A percentile compares a stretch with the other conserved stretches of the same genome.
phyloP scores from a whole-genome alignment of 2,329 filamentous ascomycete genomes.

The Macrophomina pseudophaseolina region DNA sequence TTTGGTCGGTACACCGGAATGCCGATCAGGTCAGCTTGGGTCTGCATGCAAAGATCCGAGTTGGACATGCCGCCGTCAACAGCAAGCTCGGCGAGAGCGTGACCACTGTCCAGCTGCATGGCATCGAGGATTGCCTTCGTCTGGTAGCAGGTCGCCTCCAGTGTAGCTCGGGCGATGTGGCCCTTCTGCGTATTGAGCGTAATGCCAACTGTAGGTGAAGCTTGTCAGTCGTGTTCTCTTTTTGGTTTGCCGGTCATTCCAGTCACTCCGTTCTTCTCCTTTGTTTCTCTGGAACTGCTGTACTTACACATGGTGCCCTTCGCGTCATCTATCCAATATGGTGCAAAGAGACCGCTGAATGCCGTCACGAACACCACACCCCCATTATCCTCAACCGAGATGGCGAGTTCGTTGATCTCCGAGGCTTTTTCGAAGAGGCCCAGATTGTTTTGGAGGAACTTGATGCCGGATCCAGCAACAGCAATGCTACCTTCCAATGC shows the following conservation, averaged over 20 bases:
- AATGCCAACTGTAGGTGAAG: slow-evolving; percentile 67
- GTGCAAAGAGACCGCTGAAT: slow-evolving; percentile 82
- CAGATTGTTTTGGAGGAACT: slow-evolving; percentile 64
- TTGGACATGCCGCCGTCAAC: slow-evolving; percentile 86
- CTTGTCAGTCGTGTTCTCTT: background rate
- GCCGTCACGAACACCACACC: slow-evolving; percentile 81
- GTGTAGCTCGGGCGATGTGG: slow-evolving; percentile 82
- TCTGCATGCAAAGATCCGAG: slow-evolving; percentile 83
- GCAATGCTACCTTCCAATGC: slow-evolving; percentile 79
- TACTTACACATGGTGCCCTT: slow-evolving; percentile 67
- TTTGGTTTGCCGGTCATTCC: background rate
- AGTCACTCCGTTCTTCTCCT: background rate
- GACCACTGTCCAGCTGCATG: slow-evolving; percentile 79
- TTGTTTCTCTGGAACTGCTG: background rate
- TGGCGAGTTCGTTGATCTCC: slow-evolving; percentile 64
- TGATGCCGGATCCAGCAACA: slow-evolving; percentile 75
- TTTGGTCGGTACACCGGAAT: slow-evolving; percentile 73
- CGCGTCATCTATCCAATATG: slow-evolving; percentile 88
- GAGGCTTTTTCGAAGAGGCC: slow-evolving; percentile 60
- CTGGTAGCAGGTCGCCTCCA: slow-evolving; percentile 85
- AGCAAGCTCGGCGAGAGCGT: slow-evolving; percentile 70
- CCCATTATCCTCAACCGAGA: slow-evolving; percentile 70
- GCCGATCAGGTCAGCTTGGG: slow-evolving; percentile 77
- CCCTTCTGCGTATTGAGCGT: slow-evolving; percentile 79
- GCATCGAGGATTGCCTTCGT: slow-evolving; percentile 84